These are phyloP conservation scores for Exophiala bonariae DNA, from an alignment of 2,329 filamentous ascomycete genomes.

Conservation along the genomic window DNA sequence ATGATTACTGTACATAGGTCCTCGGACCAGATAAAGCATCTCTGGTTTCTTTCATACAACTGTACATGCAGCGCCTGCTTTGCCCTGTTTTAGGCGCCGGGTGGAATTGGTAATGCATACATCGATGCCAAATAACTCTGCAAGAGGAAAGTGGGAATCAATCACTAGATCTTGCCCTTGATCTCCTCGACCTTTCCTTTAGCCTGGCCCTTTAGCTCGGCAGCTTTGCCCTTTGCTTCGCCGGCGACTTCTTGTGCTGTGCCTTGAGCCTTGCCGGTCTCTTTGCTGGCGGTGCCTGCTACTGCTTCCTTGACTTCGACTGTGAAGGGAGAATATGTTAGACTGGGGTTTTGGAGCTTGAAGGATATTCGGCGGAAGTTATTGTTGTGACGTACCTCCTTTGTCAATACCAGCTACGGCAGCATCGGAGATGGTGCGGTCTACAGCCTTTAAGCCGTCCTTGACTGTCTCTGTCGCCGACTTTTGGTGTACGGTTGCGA, in stretches of 20 bases:
- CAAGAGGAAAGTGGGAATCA: neutral
- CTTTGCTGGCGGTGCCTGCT: slow-evolving; percentile 42
- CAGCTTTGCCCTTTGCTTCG: slow-evolving; percentile 36
- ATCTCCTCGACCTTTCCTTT: slow-evolving; percentile 37
- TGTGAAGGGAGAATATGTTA: slow-evolving; percentile 31
- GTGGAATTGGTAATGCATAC: neutral
- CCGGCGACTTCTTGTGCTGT: slow-evolving; percentile 41
- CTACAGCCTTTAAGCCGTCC: slow-evolving; percentile 59
- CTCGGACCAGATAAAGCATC: neutral
- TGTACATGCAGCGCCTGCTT: slow-evolving; percentile 1
- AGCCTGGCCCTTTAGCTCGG: slow-evolving; percentile 29
- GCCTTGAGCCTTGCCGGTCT: slow-evolving; percentile 48
- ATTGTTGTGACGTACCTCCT: slow-evolving; percentile 54
- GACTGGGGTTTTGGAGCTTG: no score
- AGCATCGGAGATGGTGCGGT: slow-evolving; percentile 55
- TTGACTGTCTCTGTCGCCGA: slow-evolving; percentile 56
- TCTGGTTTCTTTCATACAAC: neutral
- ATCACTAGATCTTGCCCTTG: slow-evolving; percentile 30
- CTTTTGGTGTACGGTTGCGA: slow-evolving; percentile 50
- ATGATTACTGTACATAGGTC: neutral
- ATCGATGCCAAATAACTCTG: no score
- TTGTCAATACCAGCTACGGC: slow-evolving; percentile 64
- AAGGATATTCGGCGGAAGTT: no score
- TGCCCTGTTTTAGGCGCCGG: neutral
- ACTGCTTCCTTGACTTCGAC: slow-evolving; percentile 52